A percentile compares a stretch with the other conserved stretches of the same genome.
Evolutionary conservation across 495 filamentous ascomycete species (phyloP).

Genomic region (Aspergillus indologenus): DNA sequence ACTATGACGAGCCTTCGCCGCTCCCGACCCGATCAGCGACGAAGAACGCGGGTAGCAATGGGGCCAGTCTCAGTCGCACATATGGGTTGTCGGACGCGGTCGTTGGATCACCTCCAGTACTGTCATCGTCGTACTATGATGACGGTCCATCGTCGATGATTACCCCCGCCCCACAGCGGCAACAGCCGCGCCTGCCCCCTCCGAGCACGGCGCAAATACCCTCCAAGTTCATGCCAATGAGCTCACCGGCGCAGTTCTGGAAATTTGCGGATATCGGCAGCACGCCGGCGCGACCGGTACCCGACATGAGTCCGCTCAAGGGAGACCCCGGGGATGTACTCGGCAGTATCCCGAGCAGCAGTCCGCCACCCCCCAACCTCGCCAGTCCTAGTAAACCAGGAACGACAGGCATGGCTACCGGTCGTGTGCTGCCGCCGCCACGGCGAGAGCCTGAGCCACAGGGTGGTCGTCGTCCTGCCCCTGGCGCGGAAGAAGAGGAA

Average conservation of each 20-base stretch:
- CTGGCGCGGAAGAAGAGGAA: slow-evolving; percentile 40
- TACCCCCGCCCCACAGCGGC: slow-evolving; percentile 80
- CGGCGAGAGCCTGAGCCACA: slow-evolving; percentile 31
- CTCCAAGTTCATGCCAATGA: slow-evolving; percentile 91
- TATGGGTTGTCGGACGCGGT: slow-evolving; percentile 59
- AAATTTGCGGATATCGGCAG: slow-evolving; percentile 70
- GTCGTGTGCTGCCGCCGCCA: slow-evolving; percentile 28
- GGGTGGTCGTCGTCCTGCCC: slow-evolving; percentile 1
- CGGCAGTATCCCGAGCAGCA: slow-evolving; percentile 63
- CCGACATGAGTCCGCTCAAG: slow-evolving; percentile 61
- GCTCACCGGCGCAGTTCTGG: slow-evolving; percentile 97
- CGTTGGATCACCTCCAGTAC: slow-evolving; percentile 63
- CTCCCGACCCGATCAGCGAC: slow-evolving; percentile 49
- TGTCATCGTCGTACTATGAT: slow-evolving; percentile 64
- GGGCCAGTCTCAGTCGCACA: slow-evolving; percentile 43
- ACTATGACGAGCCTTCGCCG: slow-evolving; percentile 55
- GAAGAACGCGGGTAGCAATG: slow-evolving; percentile 52
- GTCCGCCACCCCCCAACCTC: slow-evolving; percentile 52
- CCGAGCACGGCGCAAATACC: slow-evolving; percentile 87
- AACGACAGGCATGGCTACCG: slow-evolving; percentile 35
- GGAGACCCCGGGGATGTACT: slow-evolving; percentile 43
- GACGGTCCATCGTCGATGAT: slow-evolving; percentile 60
- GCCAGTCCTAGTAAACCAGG: slow-evolving; percentile 48
- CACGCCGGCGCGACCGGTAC: slow-evolving; percentile 67
- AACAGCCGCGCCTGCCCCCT: slow-evolving; percentile 79